A percentile compares a stretch with the other conserved stretches of the same genome.
Conservation (phyloP, 164 flowering plant species). For the Vitis labrusca region DNA sequence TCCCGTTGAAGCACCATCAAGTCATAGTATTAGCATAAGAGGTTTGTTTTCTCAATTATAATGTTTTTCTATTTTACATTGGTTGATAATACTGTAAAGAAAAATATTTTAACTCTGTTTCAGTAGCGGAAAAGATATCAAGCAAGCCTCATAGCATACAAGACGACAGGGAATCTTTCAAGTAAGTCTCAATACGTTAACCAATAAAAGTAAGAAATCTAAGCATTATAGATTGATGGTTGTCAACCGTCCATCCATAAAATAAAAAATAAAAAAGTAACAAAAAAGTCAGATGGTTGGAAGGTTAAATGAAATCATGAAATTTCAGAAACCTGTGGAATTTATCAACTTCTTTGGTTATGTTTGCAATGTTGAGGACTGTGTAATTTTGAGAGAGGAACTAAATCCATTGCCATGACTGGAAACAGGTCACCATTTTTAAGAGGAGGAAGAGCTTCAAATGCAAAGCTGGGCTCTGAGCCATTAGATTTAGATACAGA, state of each 20-base stretch:
- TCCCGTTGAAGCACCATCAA: slow-evolving; percentile 3
- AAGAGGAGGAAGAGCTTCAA: slow-evolving; percentile 23
- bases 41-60: slow-evolving; percentile 23
- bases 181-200: slow-evolving; percentile 22
- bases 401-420: slow-evolving; percentile 1
- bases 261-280: neutral
- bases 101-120: neutral
- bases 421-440: slow-evolving; percentile 43
- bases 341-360: too few relatives aligned
- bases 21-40: slow-evolving; percentile 18
- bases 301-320: neutral
- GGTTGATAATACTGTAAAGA: too few relatives aligned
- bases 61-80: neutral
- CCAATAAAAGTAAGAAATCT: too few relatives aligned
- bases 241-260: too few relatives aligned
- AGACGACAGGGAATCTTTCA: slow-evolving; percentile 30
- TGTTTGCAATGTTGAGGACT: too few relatives aligned
- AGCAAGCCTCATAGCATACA: slow-evolving; percentile 21
- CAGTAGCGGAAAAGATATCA: slow-evolving; percentile 21
- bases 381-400: too few relatives aligned
- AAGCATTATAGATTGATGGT: too few relatives aligned
- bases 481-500: slow-evolving; percentile 45
- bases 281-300: neutral
- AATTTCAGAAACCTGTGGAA: neutral
- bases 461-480: slow-evolving; percentile 23